Evolutionary conservation across 2,329 filamentous ascomycete genomes (phyloP).

Genomic region (Waltergamsia citrina): DNA sequence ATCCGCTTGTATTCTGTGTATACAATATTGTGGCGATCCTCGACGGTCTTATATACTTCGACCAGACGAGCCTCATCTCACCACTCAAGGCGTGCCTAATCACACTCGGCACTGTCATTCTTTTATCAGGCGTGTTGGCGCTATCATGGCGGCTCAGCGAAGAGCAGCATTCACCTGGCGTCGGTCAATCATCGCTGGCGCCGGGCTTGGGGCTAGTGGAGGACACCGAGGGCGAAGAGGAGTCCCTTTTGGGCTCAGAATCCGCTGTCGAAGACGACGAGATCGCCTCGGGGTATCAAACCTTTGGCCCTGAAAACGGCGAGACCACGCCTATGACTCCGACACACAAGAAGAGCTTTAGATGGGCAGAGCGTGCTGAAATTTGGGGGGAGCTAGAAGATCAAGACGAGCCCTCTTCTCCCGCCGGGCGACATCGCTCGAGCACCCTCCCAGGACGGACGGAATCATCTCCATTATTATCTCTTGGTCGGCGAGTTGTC

Average conservation of each 20-base stretch:
- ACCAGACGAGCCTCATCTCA: slow-evolving; percentile 73
- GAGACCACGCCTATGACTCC: slow-evolving; percentile 28
- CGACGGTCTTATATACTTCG: slow-evolving; percentile 94
- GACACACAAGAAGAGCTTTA: slow-evolving; percentile 36
- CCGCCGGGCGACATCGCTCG: slow-evolving; percentile 32
- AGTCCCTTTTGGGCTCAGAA: slow-evolving; percentile 40
- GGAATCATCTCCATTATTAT: slow-evolving; percentile 1
- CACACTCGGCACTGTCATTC: slow-evolving; percentile 73
- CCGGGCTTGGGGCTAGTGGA: slow-evolving; percentile 78
- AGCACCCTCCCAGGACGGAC: slow-evolving; percentile 32
- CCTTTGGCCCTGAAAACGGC: slow-evolving; percentile 30
- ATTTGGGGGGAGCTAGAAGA: slow-evolving; percentile 89
- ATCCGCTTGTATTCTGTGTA: slow-evolving; percentile 95
- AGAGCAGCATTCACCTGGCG: slow-evolving; percentile 52
- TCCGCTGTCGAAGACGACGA: slow-evolving; percentile 31
- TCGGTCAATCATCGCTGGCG: slow-evolving; percentile 60
- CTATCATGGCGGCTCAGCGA: slow-evolving; percentile 90
- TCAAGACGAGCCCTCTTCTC: slow-evolving; percentile 39
- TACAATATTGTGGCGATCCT: slow-evolving; percentile 99
- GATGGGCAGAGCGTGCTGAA: slow-evolving; percentile 62
- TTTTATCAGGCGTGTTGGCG: slow-evolving; percentile 80
- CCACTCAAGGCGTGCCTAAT: slow-evolving; percentile 72
- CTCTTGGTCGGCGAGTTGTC: slow-evolving; percentile 17
- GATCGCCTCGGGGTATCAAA: slow-evolving; percentile 29
- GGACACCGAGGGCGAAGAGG: slow-evolving; percentile 53